phyloP scores from a whole-genome alignment of 1,284 basidiomycete species.

The Ustanciosporium gigantosporum region DNA sequence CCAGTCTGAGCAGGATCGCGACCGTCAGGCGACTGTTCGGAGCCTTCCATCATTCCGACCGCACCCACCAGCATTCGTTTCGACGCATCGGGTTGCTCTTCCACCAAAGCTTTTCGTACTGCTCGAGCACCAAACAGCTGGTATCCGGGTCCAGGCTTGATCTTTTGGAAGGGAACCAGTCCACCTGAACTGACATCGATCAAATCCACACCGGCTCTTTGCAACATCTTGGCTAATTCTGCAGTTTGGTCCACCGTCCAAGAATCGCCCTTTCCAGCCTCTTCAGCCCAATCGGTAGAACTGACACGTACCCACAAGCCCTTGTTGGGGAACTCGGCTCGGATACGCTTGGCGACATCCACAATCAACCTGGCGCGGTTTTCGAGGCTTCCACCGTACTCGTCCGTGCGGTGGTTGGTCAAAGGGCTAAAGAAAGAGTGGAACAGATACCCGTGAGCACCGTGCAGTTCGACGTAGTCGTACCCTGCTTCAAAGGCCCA shows the following conservation, averaged over 20 bases:
- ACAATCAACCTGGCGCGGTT: conserved; percentile 44
- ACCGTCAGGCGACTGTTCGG: conserved; percentile 13
- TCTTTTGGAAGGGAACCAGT: conserved; percentile 42
- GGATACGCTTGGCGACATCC: conserved; percentile 42
- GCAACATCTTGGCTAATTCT: conserved; percentile 42
- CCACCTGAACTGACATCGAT: conserved; percentile 54
- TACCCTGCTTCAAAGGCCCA: conserved; percentile 63
- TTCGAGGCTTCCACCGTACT: conserved; percentile 57
- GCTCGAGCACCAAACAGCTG: conserved; percentile 47
- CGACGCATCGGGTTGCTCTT: conserved; percentile 2
- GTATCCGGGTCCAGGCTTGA: conserved; percentile 47
- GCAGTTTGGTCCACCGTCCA: conserved; percentile 52
- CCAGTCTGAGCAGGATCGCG: conserved; percentile 33
- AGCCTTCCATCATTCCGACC: conserved; percentile 55
- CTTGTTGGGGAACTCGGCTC: conserved; percentile 48
- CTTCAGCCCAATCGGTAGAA: conserved; percentile 53
- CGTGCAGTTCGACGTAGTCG: conserved; percentile 75
- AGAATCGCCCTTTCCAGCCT: conserved; percentile 23
- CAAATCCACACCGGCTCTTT: conserved; percentile 50
- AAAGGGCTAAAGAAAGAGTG: conserved; percentile 63
- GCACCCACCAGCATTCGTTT: conserved; percentile 46
- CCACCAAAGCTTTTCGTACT: conserved; percentile 25
- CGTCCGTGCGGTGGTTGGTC: conserved; percentile 55
- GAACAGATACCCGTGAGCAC: conserved; percentile 68
- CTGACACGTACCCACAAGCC: conserved; percentile 56